Conservation (phyloP, 2,329 filamentous ascomycete genomes). For the Sporothrix pseudoabietina region DNA sequence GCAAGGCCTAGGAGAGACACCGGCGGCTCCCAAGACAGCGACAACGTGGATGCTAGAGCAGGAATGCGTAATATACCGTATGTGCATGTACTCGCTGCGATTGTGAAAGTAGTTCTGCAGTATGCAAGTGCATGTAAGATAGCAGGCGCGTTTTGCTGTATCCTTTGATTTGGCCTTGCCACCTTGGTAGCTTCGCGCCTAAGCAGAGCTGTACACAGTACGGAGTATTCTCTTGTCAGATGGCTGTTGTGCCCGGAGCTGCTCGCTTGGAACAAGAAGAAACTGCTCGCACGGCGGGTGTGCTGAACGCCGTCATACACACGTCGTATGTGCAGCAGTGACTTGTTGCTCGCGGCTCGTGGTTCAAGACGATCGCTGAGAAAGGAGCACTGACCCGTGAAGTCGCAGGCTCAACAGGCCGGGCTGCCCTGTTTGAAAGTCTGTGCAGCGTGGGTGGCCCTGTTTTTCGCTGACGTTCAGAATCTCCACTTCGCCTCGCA, state of each 20-base stretch:
- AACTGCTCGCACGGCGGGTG: background rate
- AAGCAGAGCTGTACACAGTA: background rate
- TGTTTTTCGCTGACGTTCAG: constrained; percentile 17
- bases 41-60: background rate
- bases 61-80: background rate
- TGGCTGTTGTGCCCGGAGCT: too few relatives aligned
- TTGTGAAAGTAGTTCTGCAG: background rate
- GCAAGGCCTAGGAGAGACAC: background rate
- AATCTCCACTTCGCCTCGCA: constrained; percentile 24
- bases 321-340: background rate
- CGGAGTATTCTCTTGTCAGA: background rate
- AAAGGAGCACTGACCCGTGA: background rate
- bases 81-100: background rate
- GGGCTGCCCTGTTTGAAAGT: background rate
- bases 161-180: too few relatives aligned
- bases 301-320: background rate
- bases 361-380: background rate
- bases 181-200: background rate
- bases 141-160: background rate
- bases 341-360: background rate
- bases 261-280: background rate
- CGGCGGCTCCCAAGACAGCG: background rate
- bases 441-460: constrained; percentile 25
- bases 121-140: background rate
- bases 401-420: background rate